Percentiles rank a stretch among this genome's conserved stretches.
These are phyloP conservation scores for Suhomyces yuchorum DNA, from an alignment of 1,139 yeast species.

Conservation along the genomic window DNA sequence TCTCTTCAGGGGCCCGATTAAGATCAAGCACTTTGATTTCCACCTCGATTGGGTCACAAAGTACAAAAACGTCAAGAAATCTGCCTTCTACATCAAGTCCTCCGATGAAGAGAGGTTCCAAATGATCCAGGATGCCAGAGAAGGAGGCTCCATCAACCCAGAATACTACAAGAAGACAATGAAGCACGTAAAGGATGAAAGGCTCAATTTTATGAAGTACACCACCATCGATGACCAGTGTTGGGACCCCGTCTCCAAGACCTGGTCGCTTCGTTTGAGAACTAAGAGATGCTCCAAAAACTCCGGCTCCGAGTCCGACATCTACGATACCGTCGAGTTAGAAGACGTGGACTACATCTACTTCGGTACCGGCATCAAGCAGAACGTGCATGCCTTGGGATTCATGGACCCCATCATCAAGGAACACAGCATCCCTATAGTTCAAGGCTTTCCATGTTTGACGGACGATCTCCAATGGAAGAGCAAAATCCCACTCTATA, in stretches of 20 bases:
- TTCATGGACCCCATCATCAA: conserved; percentile 31
- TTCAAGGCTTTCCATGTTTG: conserved; percentile 45
- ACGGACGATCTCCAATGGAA: conserved; percentile 51
- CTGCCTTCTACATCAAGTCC: conserved; percentile 46
- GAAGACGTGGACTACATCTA: conserved; percentile 37
- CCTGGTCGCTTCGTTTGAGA: conserved; percentile 17
- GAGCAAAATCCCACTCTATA: conserved; percentile 40
- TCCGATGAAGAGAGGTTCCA: conserved; percentile 44
- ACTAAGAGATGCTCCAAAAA: conserved; percentile 10
- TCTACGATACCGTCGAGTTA: conserved; percentile 12
- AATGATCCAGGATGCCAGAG: conserved; percentile 47
- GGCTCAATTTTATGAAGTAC: conserved; percentile 26
- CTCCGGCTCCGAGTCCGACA: conserved; percentile 9
- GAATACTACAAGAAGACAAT: conserved; percentile 40
- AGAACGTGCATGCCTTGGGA: conserved; percentile 33
- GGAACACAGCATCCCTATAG: conserved; percentile 32
- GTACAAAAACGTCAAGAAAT: conserved; percentile 44
- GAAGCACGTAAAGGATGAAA: conserved; percentile 34
- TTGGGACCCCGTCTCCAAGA: conserved; percentile 24
- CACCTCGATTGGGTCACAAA: conserved; percentile 57
- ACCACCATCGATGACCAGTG: conserved; percentile 25
- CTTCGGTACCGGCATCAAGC: conserved; percentile 47
- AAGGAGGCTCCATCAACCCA: conserved; percentile 54
- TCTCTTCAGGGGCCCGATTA: conserved; percentile 42
- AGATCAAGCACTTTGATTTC: conserved; percentile 53